Evolutionary conservation across 1,139 yeast species (phyloP).

Genomic region (Nakaseomyces kungkrabaensis): DNA sequence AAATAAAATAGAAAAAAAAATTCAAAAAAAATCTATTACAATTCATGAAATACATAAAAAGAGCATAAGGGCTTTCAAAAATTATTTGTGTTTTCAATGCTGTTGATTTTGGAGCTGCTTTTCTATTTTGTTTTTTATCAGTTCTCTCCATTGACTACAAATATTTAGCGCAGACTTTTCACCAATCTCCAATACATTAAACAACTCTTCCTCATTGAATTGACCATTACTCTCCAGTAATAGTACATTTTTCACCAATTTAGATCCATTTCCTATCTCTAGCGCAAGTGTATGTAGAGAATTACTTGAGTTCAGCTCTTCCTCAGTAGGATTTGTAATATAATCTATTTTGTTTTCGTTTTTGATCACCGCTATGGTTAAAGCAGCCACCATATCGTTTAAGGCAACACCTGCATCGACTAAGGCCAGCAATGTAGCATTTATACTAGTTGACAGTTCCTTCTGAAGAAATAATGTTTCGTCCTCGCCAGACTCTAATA

Average conservation of each 20-base stretch:
- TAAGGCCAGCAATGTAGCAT: conserved; percentile 63
- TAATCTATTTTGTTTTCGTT: conserved; percentile 7
- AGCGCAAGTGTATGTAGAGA: conserved; percentile 65
- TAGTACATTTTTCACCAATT: conserved; percentile 45
- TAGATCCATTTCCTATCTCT: conserved; percentile 38
- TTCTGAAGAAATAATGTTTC: conserved; percentile 32
- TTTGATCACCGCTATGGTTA: conserved; percentile 35
- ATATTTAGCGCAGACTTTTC: conserved; percentile 25
- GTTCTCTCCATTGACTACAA: not conserved
- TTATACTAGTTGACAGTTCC: conserved; percentile 64
- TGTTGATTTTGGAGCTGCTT: not conserved
- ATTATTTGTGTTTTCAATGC: not conserved
- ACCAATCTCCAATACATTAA: conserved; percentile 39
- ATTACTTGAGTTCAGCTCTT: conserved; percentile 35
- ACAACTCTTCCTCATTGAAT: conserved; percentile 49
- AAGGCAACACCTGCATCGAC: conserved; percentile 73
- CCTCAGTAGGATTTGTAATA: conserved; percentile 36
- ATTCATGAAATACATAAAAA: too few relatives aligned
- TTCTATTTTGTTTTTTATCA: not conserved
- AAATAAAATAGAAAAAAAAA: too few relatives aligned
- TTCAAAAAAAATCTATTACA: too few relatives aligned
- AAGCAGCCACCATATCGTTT: conserved; percentile 50
- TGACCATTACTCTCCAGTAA: conserved; percentile 64
- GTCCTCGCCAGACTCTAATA: conserved; percentile 51
- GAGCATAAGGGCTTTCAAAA: too few relatives aligned